Percentiles rank a stretch among this genome's conserved stretches.
These are phyloP conservation scores for Dactylellina parvicollis DNA, from an alignment of 2,329 filamentous ascomycete species.

Conservation along the genomic window DNA sequence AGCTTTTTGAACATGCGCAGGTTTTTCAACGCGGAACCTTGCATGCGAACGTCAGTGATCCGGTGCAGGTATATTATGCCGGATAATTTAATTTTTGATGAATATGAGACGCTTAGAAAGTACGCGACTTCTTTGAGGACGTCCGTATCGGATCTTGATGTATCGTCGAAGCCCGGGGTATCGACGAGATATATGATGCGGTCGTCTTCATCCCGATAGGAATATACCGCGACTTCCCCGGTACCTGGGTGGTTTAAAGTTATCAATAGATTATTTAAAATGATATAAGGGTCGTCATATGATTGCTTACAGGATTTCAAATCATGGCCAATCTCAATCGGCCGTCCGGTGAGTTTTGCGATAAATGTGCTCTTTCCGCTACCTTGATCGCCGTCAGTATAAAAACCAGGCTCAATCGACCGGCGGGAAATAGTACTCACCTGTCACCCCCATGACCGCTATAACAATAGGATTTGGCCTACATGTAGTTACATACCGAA, in stretches of 20 bases:
- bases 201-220: not conserved
- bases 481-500: not conserved
- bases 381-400: too few relatives aligned
- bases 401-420: too few relatives aligned
- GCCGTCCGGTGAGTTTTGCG: too few relatives aligned
- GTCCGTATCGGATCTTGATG: not conserved
- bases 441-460: not conserved
- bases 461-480: not conserved
- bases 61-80: constrained; percentile 1
- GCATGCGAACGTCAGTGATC: not conserved
- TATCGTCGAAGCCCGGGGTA: constrained; percentile 1
- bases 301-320: too few relatives aligned
- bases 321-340: too few relatives aligned
- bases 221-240: not conserved
- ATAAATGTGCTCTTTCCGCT: too few relatives aligned
- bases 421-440: too few relatives aligned
- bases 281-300: too few relatives aligned
- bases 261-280: too few relatives aligned
- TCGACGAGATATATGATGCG: not conserved
- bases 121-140: constrained; percentile 1
- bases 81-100: not conserved
- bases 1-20: too few relatives aligned
- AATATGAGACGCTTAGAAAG: not conserved
- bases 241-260: not conserved
- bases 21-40: too few relatives aligned